Conservation (phyloP, 768 basidiomycete genomes). For the Hydnomerulius pinastri region DNA sequence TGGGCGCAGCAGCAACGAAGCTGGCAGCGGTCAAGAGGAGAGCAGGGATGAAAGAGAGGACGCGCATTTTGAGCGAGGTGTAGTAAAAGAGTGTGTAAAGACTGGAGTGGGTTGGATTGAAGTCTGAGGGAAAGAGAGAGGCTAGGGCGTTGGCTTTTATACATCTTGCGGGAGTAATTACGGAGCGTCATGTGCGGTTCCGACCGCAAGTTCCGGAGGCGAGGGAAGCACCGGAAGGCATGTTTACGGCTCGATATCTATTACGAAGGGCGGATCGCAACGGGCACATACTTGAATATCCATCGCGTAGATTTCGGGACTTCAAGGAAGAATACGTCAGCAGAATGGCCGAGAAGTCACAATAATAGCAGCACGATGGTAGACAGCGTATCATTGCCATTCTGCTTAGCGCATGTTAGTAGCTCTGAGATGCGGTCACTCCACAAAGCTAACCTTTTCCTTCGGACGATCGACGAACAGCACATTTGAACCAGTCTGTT, state of each 20-base stretch:
- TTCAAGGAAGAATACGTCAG: not conserved
- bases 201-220: no score
- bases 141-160: conserved; percentile 16
- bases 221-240: no score
- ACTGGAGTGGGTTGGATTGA: conserved; percentile 2
- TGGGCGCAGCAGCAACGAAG: conserved; percentile 8
- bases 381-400: not conserved
- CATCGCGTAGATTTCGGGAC: not conserved
- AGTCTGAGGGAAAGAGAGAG: conserved; percentile 1
- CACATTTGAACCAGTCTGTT: no score
- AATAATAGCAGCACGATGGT: not conserved
- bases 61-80: conserved; percentile 13
- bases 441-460: no score
- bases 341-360: not conserved
- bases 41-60: conserved; percentile 18
- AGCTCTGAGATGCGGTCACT: not conserved
- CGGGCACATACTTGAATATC: no score
- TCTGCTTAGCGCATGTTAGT: not conserved
- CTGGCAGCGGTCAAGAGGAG: conserved; percentile 8
- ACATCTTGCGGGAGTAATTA: not conserved
- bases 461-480: no score
- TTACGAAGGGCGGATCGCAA: not conserved
- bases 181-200: not conserved
- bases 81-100: conserved; percentile 12
- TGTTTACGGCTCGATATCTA: conserved; percentile 1